Base-by-base conservation (phyloP, 164 flowering plant genomes). In the Nymphaea colorata region DNA sequence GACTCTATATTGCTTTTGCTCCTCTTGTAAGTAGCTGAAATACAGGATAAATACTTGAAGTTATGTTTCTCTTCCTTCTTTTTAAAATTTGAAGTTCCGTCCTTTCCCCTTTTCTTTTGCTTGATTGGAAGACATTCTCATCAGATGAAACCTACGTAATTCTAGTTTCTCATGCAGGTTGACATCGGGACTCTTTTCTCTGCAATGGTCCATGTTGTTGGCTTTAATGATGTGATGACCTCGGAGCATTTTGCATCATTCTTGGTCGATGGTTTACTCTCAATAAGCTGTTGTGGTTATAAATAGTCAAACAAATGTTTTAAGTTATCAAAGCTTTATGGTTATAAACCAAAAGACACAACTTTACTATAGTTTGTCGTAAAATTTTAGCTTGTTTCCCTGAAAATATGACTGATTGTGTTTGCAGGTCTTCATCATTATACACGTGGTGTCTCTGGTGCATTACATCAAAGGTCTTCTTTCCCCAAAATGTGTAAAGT, bases 231-330 rank as follows among this genome's bases (percentile, higher is more conserved):
- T 36, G 97, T 95, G 67, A 82, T 92, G 94, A 95, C 99, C 69
- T 95, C 99, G 2, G 99, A 95, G 69, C 98, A 95, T 83, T 95
- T 95, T 87, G 99, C 93, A 8, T 95, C 99, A 64, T 95, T 95
- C 82, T 71, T 95, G 92, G 99, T 95, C 64, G 82, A 91, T 71
- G 3, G 8, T 64, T 41, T 25, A 25, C 36, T 25, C 36, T 25
- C 36, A 25, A 25, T 25, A 25, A 25, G 36, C 36, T 25, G 36
- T 25, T 25, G 36, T 25, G 36, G 36, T 25, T 25, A 25, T 1
- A 25, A 25, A 25, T 25, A 25, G 36, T 25, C 36, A 0, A 25
- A 25, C 36, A 25, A 25, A 25, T 25, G 36, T 25, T 25, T 25
- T 25, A 25, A 25, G 36, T 25, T 25, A 25, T 25, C 36, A 25